Evolutionary conservation across 805 yeast genomes (phyloP), one percentile per base, ranked within the genome.

Genomic region (Saccharomycopsis synnaedendra): DNA sequence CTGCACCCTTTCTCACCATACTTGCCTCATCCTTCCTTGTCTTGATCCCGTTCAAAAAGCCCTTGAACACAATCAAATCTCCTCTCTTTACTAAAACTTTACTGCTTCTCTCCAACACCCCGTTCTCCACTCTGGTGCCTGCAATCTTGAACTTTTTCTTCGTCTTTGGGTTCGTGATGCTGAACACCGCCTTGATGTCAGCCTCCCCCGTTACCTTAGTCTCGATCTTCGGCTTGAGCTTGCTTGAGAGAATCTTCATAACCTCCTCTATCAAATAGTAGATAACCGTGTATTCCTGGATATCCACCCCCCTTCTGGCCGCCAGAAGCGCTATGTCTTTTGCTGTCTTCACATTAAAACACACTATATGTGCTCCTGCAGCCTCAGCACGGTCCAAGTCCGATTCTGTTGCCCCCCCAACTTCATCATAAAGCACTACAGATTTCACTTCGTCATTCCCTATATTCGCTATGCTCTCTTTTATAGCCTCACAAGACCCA

Each of bases 401-500:
- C 7, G 72, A 67, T 40, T 80, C 86, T 0, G 78, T 75, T 8
- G 85, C 82, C 0, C 77, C 60, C 4, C 97, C 97, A 5, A 89
- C 96, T 30, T 81, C 88, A 36, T 80, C 74, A 41, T 75, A 75
- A 3, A 93, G 63, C 1, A 90, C 78, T n/a, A 70, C 64, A 3
- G 88, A 76, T 51, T 70, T 68, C 5, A 90, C 90, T 58, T 85
- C 94, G 1, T 83, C 85, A 61, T 90, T 89, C 5, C 97, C 97
- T n/a, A 93, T 65, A 8, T 80, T 80, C 50, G 72, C 71, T 43
- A 93, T 77, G 56, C 90, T 79, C 61, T 89, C 96, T 37, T 69
- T 73, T 34, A 93, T 84, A 1, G 98, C 98, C 60, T 93, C 98
- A 0, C 85, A 84, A 0, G 97, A 89, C 0, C 98, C 98, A 55